Evolutionary conservation across 2,329 filamentous ascomycete genomes (phyloP).

Genomic region (Myriangium duriaei): DNA sequence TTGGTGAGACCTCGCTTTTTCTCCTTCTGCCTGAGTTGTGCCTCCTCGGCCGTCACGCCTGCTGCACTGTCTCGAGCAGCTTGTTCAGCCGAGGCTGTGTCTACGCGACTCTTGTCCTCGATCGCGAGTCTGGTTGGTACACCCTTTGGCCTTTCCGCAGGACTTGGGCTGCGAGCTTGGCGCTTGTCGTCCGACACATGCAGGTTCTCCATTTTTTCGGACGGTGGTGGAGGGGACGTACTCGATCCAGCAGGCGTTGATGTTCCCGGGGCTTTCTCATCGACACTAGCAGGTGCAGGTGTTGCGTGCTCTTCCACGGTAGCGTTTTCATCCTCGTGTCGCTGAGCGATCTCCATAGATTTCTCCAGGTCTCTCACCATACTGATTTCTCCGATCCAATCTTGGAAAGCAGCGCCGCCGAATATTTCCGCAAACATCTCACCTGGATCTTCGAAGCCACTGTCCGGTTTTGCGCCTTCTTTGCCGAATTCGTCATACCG

Average conservation of each 20-base stretch:
- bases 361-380: conserved; percentile 97
- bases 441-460: conserved; percentile 85
- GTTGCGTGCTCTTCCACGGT: conserved; percentile 7
- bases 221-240: conserved; percentile 15
- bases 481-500: conserved; percentile 97
- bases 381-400: conserved; percentile 96
- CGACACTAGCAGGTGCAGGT: conserved; percentile 17
- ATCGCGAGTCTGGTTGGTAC: conserved; percentile 75
- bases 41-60: conserved; percentile 58
- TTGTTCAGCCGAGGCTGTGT: conserved; percentile 43
- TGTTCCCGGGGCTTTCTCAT: conserved; percentile 18
- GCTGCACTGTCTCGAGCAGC: conserved; percentile 52
- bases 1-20: conserved; percentile 78
- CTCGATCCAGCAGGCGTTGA: neutral
- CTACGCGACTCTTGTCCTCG: conserved; percentile 56
- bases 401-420: conserved; percentile 85
- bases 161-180: conserved; percentile 10
- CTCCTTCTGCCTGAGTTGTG: conserved; percentile 69
- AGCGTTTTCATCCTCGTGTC: conserved; percentile 47
- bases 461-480: conserved; percentile 78
- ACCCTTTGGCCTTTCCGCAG: conserved; percentile 28
- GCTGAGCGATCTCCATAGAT: conserved; percentile 95
- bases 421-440: conserved; percentile 99
- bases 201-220: conserved; percentile 13
- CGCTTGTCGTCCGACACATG: conserved; percentile 9